Evolutionary conservation across 23 red algal genomes (phyloP), one percentile per base, ranked within the genome.

Genomic region (Cyanidioschyzon merolae): DNA sequence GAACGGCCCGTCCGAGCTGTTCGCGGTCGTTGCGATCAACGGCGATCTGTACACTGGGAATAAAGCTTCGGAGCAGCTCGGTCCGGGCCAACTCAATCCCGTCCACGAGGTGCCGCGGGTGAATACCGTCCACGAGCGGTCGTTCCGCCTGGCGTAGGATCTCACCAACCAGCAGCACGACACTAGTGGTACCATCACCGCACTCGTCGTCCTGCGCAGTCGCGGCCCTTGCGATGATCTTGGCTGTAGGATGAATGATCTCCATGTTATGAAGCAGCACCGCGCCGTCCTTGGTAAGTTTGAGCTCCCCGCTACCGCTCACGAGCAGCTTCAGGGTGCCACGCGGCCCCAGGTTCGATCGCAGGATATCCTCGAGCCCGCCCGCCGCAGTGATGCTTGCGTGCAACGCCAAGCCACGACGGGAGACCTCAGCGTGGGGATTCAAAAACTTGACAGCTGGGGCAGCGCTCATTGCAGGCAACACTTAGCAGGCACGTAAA

Each of bases 291-390:
- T 98, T 98, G 59, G 88, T 98, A 32, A 98, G 83, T 41, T 91
- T 91, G 34, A 98, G 90, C 68, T 98, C 94, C 38, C 94, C 94
- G 35, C 88, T 85, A 54, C 94, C 94, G 7, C 79, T 80, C 21
- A 98, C 94, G 0, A 98, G 88, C 88, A 98, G 90, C 80, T 98
- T 98, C 27, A 98, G 77, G 0, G 94, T 98, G 39, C 94, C 94
- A 40, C 87, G 87, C 40, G 94, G 94, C 18, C 94, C 94, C 17
- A 98, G 77, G 71, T 98, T 98, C 31, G 88, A 92, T 54, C 94
- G 84, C 67, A 98, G 50, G 32, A 98, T 88, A 32, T 84, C 86
- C 82, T 98, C 87, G 26, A 98, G 82, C 3, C 94, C 83, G 40
- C 21, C 59, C 1, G 94, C 94, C 50, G 94, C 94, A 15, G 79